These are phyloP conservation scores for Podosphaera aphanis DNA, from an alignment of 2,329 filamentous ascomycete species.

Conservation along the genomic window DNA sequence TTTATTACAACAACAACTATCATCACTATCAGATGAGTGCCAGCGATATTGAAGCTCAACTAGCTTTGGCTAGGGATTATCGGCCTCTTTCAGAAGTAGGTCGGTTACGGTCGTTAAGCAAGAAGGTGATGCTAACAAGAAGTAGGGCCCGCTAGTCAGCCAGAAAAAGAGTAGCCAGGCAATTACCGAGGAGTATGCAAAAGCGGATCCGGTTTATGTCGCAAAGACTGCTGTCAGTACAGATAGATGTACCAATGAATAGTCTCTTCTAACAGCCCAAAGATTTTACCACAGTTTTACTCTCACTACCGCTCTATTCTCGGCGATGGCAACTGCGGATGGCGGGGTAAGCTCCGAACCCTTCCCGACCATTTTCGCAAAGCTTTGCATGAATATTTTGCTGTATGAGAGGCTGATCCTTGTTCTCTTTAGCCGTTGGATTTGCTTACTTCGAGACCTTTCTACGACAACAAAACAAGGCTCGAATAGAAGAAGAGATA, in stretches of 20 bases:
- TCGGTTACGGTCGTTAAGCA: conserved; percentile 3
- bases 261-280: conserved; percentile 4
- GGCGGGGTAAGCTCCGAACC: conserved; percentile 52
- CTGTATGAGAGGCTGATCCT: conserved; percentile 1
- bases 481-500: conserved; percentile 45
- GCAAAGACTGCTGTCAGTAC: conserved; percentile 61
- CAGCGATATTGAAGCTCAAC: conserved; percentile 25
- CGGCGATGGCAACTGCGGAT: conserved; percentile 90
- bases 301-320: conserved; percentile 69
- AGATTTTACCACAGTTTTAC: conserved; percentile 66
- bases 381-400: too few species aligned
- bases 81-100: conserved; percentile 32
- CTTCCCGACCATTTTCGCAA: conserved; percentile 1
- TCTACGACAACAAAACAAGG: conserved; percentile 38
- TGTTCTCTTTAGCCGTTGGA: conserved; percentile 43
- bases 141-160: conserved; percentile 63
- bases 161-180: conserved; percentile 51
- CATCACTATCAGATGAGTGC: conserved; percentile 9
- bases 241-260: conserved; percentile 2
- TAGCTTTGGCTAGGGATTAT: conserved; percentile 32
- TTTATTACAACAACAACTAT: neutral
- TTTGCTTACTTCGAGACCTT: conserved; percentile 86
- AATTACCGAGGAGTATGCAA: conserved; percentile 69
- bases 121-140: conserved; percentile 11
- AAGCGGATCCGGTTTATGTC: conserved; percentile 64